Base-by-base conservation (phyloP, 2,329 filamentous ascomycete genomes). In the Sporothrix inflata region DNA sequence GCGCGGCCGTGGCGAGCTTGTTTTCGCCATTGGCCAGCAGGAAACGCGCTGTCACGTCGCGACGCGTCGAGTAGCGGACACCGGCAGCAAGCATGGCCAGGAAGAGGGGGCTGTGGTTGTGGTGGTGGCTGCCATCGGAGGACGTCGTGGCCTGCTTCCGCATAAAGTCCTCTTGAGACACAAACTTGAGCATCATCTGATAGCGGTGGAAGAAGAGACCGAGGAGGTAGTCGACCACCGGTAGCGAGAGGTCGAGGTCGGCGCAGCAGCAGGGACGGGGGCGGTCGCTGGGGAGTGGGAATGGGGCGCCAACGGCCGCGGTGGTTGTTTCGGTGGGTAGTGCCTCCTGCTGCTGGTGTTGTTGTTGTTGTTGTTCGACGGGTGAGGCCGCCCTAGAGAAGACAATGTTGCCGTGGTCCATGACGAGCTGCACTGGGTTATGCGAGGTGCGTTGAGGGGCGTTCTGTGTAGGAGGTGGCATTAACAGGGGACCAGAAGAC, bases 41-140 rank as follows among this genome's bases (percentile, higher is more conserved):
- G 45, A 72, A 70, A 12, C 60, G 55, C 38, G 49, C 42, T 4
- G 67, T 72, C 9, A 73, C 72, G 61, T 69, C 57, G 19, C 38
- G 5, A 5, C 70, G 69, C 14, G 70, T 72, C 49, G 70, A 72
- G 67, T 70, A 72, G 3, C 73, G 70, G 19, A 71, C 21, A 4
- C 70, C 73, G 0, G 70, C 73, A 3, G 73, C 73, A 24, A 74
- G 51, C 73, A 74, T 74, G 42, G 73, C 73, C n/a, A 74, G 47
- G 14, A 74, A 70, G 24, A 74, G 73, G 7, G 71, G 60, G 38
- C 53, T 69, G 27, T 49, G 67, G 14, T 60, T 30, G 16, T 66
- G 55, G 27, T 69, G 72, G 30, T 51, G 61, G 70, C 63, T 34
- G 45, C 38, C 21, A n/a, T n/a, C 6, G 40, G n/a, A 65, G 38